Evolutionary conservation across 176 grass and related monocot species (phyloP), one percentile per base, ranked within the genome.

Genomic region (Oryza australiensis): DNA sequence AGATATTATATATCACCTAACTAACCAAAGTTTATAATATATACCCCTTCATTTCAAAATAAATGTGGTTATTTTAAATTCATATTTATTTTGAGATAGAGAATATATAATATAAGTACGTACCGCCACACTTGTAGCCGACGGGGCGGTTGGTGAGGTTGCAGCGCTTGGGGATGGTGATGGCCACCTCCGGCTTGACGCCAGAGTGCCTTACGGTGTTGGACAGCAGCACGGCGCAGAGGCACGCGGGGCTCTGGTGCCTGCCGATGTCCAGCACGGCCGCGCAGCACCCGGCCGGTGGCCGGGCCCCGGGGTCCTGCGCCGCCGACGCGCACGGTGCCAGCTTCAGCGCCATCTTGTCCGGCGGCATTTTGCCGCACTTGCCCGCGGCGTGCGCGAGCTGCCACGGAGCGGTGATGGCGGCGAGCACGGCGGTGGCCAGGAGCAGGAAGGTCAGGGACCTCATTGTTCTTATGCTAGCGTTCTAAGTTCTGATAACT

Each of bases 81-180:
- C n/a, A n/a, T n/a, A n/a, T n/a, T n/a, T n/a, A n/a, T n/a, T n/a
- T n/a, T n/a, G n/a, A n/a, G n/a, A n/a, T n/a, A n/a, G n/a, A n/a
- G n/a, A n/a, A n/a, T 32, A 32, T 32, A 32, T 32, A 32, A 3
- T 32, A 4, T 10, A 42, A 24, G 30, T 18, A 37, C 78, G 70
- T 49, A 90, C 88, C 62, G 81, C 91, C 88, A 68, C 91, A 90
- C 80, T 94, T 90, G 76, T 94, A 94, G 1, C 88, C 85, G 48
- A 88, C 32, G 20, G 88, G 86, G 64, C 88, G 88, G 69, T 76
- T 51, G 2, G 79, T 65, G 9, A 91, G 27, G 53, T 86, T 83
- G 82, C 88, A 94, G 33, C 88, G 85, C 77, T 90, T 94, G 38
- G 91, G 91, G 81, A 94, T 90, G 45, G 88, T 90, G 62, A 94